Evolutionary conservation across 2,329 filamentous ascomycete species (phyloP), one percentile per base, ranked within the genome.

Genomic region (Ophiostoma novo-ulmi): DNA sequence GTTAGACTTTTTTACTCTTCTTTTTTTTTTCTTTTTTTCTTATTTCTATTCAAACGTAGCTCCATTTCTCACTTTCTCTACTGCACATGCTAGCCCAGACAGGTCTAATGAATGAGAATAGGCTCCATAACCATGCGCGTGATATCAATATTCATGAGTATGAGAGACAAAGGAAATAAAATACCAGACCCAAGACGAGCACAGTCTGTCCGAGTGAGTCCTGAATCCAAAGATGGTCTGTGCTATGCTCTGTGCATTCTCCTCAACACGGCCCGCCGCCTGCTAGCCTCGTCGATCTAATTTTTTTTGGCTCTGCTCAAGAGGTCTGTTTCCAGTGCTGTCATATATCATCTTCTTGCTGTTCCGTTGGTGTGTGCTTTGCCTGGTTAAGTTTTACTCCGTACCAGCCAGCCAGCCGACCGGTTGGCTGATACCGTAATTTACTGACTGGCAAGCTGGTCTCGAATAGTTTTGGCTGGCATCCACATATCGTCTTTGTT

Each of bases 191-290:
- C 5, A 20, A 48, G 44, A 48, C n/a, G 17, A 6, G 7, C 38
- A 39, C 38, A 10, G 6, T 39, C 38, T 13, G 17, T n/a, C 0
- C 44, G 2, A 20, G 44, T 48, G 44, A 10, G 14, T 48, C 14
- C 44, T 20, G 31, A 48, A 17, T 20, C 52, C 52, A 17, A 26
- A 22, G 58, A 20, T 63, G 58, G 58, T 36, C 58, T 63, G 58
- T 63, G 58, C 58, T 63, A 36, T 63, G 58, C 26, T 63, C 58
- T 63, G 58, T 35, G 58, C 58, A 63, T n/a, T 63, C 58, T 63
- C 58, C 58, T 63, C 58, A 63, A 58, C 58, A 63, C 58, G 58
- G 58, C 58, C 58, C 58, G 58, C 58, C 26, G 26, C 26, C 22
- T 63, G 58, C 58, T 61, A 61, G 58, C 58, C 26, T 61, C 58